phyloP scores from a whole-genome alignment of 805 yeast genomes.

The Candida rishiriensis region DNA sequence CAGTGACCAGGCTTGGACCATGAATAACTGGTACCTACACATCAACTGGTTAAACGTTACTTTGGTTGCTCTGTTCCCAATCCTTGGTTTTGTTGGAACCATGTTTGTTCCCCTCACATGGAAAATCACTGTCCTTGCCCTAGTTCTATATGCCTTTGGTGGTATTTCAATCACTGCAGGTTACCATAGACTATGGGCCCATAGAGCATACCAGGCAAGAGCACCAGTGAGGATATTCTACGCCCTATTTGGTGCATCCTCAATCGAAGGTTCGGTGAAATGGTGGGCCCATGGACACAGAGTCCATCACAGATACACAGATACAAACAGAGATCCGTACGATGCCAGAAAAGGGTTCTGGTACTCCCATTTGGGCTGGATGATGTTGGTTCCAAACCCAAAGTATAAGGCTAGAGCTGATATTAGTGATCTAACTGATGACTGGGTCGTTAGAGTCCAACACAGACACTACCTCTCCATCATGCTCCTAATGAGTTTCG shows the following conservation, averaged over 20 bases:
- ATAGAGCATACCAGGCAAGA: slow-evolving; percentile 63
- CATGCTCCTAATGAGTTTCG: slow-evolving; percentile 57
- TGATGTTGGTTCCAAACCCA: slow-evolving; percentile 76
- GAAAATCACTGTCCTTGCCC: slow-evolving; percentile 43
- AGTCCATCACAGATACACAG: slow-evolving; percentile 83
- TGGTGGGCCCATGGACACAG: slow-evolving; percentile 90
- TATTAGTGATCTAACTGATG: slow-evolving; percentile 71
- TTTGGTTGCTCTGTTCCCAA: slow-evolving; percentile 60
- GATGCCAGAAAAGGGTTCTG: slow-evolving; percentile 82
- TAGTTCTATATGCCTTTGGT: slow-evolving; percentile 50
- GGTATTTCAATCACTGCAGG: slow-evolving; percentile 84
- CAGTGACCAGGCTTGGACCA: slow-evolving; percentile 76
- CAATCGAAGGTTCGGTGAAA: slow-evolving; percentile 80
- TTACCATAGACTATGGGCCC: slow-evolving; percentile 77
- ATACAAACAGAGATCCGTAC: slow-evolving; percentile 78
- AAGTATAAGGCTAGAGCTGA: slow-evolving; percentile 78
- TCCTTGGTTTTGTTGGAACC: slow-evolving; percentile 45
- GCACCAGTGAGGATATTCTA: slow-evolving; percentile 57
- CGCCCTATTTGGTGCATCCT: slow-evolving; percentile 78
- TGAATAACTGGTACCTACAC: slow-evolving; percentile 65
- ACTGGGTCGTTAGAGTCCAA: slow-evolving; percentile 76
- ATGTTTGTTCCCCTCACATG: slow-evolving; percentile 42
- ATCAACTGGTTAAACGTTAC: slow-evolving; percentile 74
- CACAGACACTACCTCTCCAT: slow-evolving; percentile 68
- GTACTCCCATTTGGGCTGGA: slow-evolving; percentile 86